Evolutionary conservation across 495 filamentous ascomycete species (phyloP).

Genomic region (Aspergillus hancockii): DNA sequence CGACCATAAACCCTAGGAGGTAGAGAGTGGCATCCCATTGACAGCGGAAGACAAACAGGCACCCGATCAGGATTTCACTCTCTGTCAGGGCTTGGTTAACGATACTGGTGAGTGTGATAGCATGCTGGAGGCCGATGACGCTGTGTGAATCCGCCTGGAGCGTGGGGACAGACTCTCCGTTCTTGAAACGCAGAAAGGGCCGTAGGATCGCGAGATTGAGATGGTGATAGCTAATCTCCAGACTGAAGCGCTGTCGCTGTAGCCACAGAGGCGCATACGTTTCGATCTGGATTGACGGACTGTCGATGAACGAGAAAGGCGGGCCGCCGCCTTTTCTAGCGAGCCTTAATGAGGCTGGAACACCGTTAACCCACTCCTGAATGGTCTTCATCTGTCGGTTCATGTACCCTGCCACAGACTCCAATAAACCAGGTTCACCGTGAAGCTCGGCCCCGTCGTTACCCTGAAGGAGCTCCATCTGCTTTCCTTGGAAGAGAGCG

Average conservation of each 20-base stretch:
- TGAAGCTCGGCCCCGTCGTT: constrained; percentile 34
- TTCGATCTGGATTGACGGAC: constrained; percentile 37
- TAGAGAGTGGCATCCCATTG: constrained; percentile 53
- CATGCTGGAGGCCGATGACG: no score
- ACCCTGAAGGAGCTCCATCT: constrained; percentile 45
- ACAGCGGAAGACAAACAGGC: constrained; percentile 35
- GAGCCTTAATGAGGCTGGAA: constrained; percentile 42
- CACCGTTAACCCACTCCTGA: not conserved
- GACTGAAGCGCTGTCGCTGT: constrained; percentile 30
- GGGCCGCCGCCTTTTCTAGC: constrained; percentile 31
- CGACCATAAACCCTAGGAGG: constrained; percentile 48
- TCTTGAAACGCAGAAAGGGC: no score
- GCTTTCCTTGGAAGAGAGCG: constrained; percentile 36
- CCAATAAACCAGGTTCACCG: no score
- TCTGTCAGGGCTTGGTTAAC: no score
- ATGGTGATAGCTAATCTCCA: constrained; percentile 17
- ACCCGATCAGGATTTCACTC: no score
- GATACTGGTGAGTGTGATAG: no score
- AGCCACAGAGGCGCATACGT: constrained; percentile 35
- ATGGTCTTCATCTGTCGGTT: no score
- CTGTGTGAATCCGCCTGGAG: no score
- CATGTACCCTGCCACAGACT: no score
- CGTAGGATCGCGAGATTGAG: no score
- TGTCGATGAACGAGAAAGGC: constrained; percentile 44
- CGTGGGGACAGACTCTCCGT: no score